Base-by-base conservation (phyloP, 1,284 basidiomycete species). In the Neolentinus lepideus region DNA sequence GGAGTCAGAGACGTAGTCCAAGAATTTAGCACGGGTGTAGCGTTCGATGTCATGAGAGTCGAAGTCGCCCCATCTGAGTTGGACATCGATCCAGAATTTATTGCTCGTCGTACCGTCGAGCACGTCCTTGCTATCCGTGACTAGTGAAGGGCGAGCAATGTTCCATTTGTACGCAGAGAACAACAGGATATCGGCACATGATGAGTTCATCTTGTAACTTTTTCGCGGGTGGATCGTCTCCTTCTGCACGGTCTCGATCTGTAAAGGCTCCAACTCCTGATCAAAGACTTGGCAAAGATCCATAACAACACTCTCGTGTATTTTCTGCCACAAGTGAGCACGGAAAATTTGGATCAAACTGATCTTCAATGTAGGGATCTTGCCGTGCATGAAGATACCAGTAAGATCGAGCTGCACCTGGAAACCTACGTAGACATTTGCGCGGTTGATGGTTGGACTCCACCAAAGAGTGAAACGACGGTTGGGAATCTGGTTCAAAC, bases 401-500 rank as follows among this genome's bases (percentile, higher is more conserved):
- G 96, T 98, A 61, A 98, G 73, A 79, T 98, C 96, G 52, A 98
- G 83, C 67, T 98, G 97, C 21, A 99, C 97, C 72, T 99, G 97
- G 90, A 99, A 99, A 83, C 96, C 97, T 68, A 98, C 94, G 68
- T 98, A 98, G 70, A 98, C 94, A 68, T 98, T 99, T 55, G 95
- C 94, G 61, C 95, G 91, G 74, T 98, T 98, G 77, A 98, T 94
- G 1, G 92, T 94, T 19, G 94, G 94, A 67, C 91, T 94, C 96
- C 96, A 99, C 97, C 97, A 99, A 4, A 99, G 80, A 2, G 95
- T 99, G 77, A 99, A 99, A n/a, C 96, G 91, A 85, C 97, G 94
- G 71, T 99, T 99, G 6, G 97, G 97, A 69, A 99, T 98, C 71
- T 99, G 95, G 69, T 94, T 94, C 45, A 98, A 75, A 90, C 95